Evolutionary conservation across 139 green algal genomes (phyloP).

Genomic region (Chlorella sp.): DNA sequence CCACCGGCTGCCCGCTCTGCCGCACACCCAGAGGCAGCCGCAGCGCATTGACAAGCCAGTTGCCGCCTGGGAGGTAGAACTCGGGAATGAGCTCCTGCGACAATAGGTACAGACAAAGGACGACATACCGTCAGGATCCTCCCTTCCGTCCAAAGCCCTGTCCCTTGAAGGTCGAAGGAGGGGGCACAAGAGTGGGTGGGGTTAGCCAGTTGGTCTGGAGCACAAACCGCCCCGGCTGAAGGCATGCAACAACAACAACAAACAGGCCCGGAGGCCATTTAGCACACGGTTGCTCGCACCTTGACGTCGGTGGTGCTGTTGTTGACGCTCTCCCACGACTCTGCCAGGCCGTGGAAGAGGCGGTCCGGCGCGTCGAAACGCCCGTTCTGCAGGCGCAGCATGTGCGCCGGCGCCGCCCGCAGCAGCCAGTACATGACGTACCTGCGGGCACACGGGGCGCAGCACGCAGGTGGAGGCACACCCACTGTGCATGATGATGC

Average conservation of each 20-base stretch:
- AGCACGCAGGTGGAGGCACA: too few species aligned
- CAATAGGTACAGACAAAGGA: too few species aligned
- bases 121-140: too few species aligned
- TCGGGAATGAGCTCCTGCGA: constrained; percentile 93
- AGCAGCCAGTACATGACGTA: constrained; percentile 95
- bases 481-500: too few species aligned
- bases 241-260: too few species aligned
- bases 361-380: constrained; percentile 92
- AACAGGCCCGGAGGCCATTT: too few species aligned
- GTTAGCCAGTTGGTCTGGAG: too few species aligned
- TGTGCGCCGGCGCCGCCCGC: constrained; percentile 74
- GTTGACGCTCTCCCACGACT: constrained; percentile 76
- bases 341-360: constrained; percentile 72
- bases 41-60: constrained; percentile 76
- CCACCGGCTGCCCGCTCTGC: constrained; percentile 69
- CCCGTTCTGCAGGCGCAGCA: constrained; percentile 88
- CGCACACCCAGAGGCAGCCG: constrained; percentile 65
- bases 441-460: constrained; percentile 34
- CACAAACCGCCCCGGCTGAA: too few species aligned
- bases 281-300: too few species aligned
- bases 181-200: too few species aligned
- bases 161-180: too few species aligned
- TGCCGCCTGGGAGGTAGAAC: constrained; percentile 73
- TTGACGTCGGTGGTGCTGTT: constrained; percentile 87
- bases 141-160: too few species aligned